Conservation (phyloP, 2,329 filamentous ascomycete species). For the Cytospora piceicola region DNA sequence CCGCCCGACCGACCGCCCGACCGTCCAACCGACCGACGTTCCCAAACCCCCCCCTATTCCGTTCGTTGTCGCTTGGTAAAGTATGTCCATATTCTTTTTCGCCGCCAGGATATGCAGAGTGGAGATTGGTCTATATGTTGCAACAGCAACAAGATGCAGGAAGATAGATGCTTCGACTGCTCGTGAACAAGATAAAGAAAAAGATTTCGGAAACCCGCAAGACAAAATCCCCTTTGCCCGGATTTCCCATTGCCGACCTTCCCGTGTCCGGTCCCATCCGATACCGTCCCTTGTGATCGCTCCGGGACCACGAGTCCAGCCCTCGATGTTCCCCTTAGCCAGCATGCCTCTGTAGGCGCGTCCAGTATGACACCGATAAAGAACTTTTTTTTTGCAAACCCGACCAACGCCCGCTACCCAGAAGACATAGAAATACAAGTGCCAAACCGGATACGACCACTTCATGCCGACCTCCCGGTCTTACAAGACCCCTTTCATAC, state of each 20-base stretch:
- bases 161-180: constrained; percentile 28
- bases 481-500: constrained; percentile 17
- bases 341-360: constrained; percentile 25
- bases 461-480: constrained; percentile 11
- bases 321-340: constrained; percentile 13
- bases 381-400: background rate
- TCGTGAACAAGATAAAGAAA: constrained; percentile 32
- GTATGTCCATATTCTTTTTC: constrained; percentile 28
- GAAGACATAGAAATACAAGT: constrained; percentile 26
- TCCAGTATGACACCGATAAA: constrained; percentile 11
- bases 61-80: constrained; percentile 16
- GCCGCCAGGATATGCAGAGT: constrained; percentile 47
- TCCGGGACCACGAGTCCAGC: constrained; percentile 14
- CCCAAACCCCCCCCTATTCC: background rate
- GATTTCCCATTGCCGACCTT: background rate
- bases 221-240: background rate
- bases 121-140: constrained; percentile 53
- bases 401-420: constrained; percentile 23
- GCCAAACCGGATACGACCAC: constrained; percentile 4
- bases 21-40: background rate
- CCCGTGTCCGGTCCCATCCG: background rate
- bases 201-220: background rate
- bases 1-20: background rate
- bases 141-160: constrained; percentile 20
- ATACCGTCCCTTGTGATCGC: constrained; percentile 8